phyloP scores from a whole-genome alignment of 164 flowering plant genomes.

The Hamamelis virginiana region DNA sequence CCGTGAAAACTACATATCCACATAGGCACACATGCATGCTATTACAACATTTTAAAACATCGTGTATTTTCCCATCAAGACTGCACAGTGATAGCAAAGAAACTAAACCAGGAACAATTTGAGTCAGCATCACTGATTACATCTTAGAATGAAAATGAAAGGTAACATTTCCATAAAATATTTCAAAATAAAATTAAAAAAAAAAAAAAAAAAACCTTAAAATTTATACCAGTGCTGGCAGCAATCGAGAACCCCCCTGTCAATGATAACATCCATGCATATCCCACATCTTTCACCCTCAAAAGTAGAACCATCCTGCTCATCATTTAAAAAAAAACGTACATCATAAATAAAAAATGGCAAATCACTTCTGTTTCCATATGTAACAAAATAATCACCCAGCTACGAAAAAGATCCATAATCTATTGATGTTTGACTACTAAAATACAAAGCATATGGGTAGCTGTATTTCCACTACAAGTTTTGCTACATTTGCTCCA shows the following conservation, averaged over 20 bases:
- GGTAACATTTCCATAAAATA: neutral
- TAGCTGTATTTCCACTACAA: no score
- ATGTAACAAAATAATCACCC: neutral
- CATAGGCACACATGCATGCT: no score
- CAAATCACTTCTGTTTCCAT: neutral
- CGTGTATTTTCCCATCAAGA: no score
- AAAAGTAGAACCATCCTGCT: constrained; percentile 34
- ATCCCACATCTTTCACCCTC: constrained; percentile 75
- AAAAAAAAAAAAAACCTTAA: neutral
- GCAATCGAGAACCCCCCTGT: constrained; percentile 90
- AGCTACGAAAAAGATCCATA: neutral
- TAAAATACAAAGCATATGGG: no score
- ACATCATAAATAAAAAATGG: neutral
- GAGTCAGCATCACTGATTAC: neutral
- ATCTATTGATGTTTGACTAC: no score
- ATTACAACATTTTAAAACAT: no score
- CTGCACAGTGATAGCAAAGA: neutral
- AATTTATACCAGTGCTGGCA: constrained; percentile 82
- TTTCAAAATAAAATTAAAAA: neutral
- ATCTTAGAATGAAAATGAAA: neutral
- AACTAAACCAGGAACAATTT: neutral
- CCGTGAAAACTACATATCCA: no score
- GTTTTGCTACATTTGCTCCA: no score
- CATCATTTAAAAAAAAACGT: neutral
- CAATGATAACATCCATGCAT: constrained; percentile 88